phyloP scores from a whole-genome alignment of 106 monocot genomes.

The Agapanthus africanus region DNA sequence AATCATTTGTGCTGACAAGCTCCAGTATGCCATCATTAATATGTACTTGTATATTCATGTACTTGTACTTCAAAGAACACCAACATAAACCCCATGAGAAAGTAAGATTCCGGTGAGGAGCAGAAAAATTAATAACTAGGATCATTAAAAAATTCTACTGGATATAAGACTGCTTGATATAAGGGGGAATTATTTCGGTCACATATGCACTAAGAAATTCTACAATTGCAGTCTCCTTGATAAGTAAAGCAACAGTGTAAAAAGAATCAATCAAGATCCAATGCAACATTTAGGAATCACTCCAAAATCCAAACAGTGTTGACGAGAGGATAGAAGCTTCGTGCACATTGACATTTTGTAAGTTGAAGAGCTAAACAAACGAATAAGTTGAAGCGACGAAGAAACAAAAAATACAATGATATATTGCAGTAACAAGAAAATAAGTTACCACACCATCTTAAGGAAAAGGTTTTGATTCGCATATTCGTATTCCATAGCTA shows the following conservation, averaged over 20 bases:
- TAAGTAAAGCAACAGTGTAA: neutral
- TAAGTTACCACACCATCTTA: neutral
- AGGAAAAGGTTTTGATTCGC: neutral
- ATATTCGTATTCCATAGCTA: neutral
- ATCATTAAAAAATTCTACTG: neutral
- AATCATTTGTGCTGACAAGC: constrained; percentile 32
- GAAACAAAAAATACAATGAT: constrained; percentile 1
- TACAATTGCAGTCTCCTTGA: neutral
- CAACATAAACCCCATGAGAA: neutral
- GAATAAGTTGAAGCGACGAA: neutral
- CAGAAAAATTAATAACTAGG: neutral
- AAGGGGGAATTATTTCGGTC: neutral
- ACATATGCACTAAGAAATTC: neutral
- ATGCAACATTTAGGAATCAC: neutral
- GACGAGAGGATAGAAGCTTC: neutral
- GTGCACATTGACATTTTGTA: neutral
- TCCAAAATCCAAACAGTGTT: neutral
- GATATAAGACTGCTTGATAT: neutral
- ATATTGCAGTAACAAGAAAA: neutral
- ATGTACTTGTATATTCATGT: constrained; percentile 73
- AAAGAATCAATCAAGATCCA: neutral
- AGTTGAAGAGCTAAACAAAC: neutral
- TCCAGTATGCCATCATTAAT: constrained; percentile 52
- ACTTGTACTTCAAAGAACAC: constrained; percentile 49
- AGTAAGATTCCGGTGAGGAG: neutral